Evolutionary conservation across 2,329 filamentous ascomycete species (phyloP), one percentile per base, ranked within the genome.

Genomic region (Calonectria leucothoes): DNA sequence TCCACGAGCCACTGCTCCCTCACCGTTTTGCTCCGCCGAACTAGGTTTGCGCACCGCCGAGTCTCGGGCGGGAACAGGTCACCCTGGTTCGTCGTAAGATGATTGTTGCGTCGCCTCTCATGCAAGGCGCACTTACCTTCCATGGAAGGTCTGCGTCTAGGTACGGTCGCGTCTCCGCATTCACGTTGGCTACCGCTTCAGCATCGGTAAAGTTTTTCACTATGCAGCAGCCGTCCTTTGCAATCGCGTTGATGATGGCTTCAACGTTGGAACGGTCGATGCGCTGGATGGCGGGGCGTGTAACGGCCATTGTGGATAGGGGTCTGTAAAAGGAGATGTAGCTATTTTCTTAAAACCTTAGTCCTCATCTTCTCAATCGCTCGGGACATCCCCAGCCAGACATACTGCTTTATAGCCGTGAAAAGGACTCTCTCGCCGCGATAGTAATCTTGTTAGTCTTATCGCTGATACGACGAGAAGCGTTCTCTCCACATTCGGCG

Each of bases 101-200:
- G 14, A 37, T 48, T 27, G n/a, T 33, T n/a, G 25, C 10, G 27
- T 11, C n/a, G n/a, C n/a, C n/a, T 5, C 8, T 4, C 1, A 23
- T 45, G 20, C 6, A 37, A 11, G 14, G 14, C 6, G 20, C 15
- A 20, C 37, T 49, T 15, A 66, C 69, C 69, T 66, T 66, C 69
- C 69, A 70, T 14, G 69, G 69, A 39, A 70, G 20, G 61, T 70
- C 69, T n/a, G 69, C 69, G 25, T 70, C 69, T 37, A 70, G 37
- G 65, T 35, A 59, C n/a, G 69, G 69, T 7, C 69, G 69, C 2
- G 69, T 70, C 69, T 70, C 69, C 37, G 61, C 61, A n/a, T 70
- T 70, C 37, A 70, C 69, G 33, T 70, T 37, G 5, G 49, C 51
- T 27, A 70, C 69, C 2, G 69, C 59, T 23, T 25, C 69, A 20